phyloP scores from a whole-genome alignment of 257 asterid genomes.

The Fraxinus pennsylvanica region DNA sequence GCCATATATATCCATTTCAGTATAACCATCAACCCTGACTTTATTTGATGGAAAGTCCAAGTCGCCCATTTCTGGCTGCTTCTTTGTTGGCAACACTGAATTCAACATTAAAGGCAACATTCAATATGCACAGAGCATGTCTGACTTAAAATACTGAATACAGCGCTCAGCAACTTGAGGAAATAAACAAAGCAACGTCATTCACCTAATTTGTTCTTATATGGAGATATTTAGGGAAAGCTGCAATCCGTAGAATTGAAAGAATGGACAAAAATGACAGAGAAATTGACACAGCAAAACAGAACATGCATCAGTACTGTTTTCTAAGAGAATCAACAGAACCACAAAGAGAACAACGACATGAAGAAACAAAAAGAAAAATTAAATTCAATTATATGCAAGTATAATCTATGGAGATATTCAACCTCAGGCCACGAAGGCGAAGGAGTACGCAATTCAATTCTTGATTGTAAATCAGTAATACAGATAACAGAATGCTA shows the following conservation, averaged over 20 bases:
- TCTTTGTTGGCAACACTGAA: slow-evolving; percentile 38
- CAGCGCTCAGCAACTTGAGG: not conserved
- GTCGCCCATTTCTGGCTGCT: slow-evolving; percentile 39
- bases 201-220: not conserved
- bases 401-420: too few relatives aligned
- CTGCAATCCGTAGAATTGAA: not conserved
- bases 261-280: not conserved
- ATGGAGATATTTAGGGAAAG: not conserved
- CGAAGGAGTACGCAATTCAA: not conserved
- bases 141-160: not conserved
- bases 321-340: slow-evolving; percentile 1
- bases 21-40: slow-evolving; percentile 31
- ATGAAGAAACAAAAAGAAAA: not conserved
- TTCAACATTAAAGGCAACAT: slow-evolving; percentile 43
- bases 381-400: not conserved
- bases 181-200: not conserved
- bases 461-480: not conserved
- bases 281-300: not conserved
- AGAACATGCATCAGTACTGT: too few relatives aligned
- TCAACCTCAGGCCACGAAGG: not conserved
- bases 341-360: not conserved
- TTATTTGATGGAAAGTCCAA: slow-evolving; percentile 35
- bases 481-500: not conserved
- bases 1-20: slow-evolving; percentile 38
- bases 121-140: slow-evolving; percentile 28